These are phyloP conservation scores for Leishmania aethiopica DNA, from an alignment of 208 protist genomes.

Conservation along the genomic window DNA sequence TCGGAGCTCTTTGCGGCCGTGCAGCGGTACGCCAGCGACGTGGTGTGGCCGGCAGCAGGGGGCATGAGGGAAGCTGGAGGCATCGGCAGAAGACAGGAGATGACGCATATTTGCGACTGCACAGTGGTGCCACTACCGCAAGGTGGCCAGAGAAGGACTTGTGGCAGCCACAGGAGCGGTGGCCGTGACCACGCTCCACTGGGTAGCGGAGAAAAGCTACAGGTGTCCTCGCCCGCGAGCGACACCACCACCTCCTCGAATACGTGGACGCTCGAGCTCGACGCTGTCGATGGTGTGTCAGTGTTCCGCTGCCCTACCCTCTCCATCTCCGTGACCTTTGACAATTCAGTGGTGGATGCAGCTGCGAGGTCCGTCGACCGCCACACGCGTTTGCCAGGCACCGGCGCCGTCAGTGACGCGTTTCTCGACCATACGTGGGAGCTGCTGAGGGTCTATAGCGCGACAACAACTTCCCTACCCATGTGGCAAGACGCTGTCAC, in stretches of 20 bases:
- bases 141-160: not conserved
- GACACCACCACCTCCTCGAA: not conserved
- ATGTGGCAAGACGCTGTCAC: not conserved
- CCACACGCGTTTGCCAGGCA: not conserved
- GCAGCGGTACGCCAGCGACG: slow-evolving; percentile 11
- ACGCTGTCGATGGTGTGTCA: not conserved
- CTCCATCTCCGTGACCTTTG: slow-evolving; percentile 2
- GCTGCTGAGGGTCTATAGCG: slow-evolving; percentile 15
- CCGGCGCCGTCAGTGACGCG: not conserved
- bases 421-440: slow-evolving; percentile 38
- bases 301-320: slow-evolving; percentile 15
- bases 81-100: not conserved
- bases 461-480: not conserved
- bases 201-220: not conserved
- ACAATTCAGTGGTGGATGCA: not conserved
- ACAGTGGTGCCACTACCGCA: not conserved
- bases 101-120: not conserved
- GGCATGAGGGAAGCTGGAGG: not conserved
- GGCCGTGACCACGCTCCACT: not conserved
- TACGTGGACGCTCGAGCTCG: slow-evolving; percentile 12
- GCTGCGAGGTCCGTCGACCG: not conserved
- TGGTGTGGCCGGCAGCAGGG: slow-evolving; percentile 19
- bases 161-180: not conserved
- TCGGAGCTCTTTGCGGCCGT: slow-evolving; percentile 10
- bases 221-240: too few relatives aligned